A percentile compares a stretch with the other conserved stretches of the same genome.
phyloP scores from a whole-genome alignment of 164 flowering plant species.

The Umbellularia californica region DNA sequence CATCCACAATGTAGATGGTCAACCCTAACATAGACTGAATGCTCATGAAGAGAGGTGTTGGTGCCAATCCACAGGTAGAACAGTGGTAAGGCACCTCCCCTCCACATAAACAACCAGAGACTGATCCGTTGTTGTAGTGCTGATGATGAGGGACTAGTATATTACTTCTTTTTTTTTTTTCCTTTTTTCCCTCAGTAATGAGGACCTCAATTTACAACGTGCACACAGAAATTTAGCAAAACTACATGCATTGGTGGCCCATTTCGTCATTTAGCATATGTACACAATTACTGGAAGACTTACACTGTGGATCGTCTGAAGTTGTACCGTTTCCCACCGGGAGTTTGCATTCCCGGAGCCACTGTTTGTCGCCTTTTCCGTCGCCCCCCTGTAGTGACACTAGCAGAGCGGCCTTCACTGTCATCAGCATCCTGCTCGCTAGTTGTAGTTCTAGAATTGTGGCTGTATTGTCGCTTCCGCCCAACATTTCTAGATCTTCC shows the following conservation, averaged over 20 bases:
- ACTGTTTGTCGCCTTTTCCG: slow-evolving; percentile 63
- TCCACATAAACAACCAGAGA: too few relatives aligned
- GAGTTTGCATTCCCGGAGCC: slow-evolving; percentile 36
- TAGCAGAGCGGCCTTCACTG: slow-evolving; percentile 62
- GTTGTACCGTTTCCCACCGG: slow-evolving; percentile 67
- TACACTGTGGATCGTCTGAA: slow-evolving; percentile 67
- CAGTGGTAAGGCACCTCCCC: too few relatives aligned
- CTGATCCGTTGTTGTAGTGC: too few relatives aligned
- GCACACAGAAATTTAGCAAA: too few relatives aligned
- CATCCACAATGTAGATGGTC: too few relatives aligned
- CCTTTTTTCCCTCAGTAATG: too few relatives aligned
- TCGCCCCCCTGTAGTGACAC: slow-evolving; percentile 50
- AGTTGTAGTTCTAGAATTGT: slow-evolving; percentile 34
- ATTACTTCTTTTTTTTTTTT: too few relatives aligned
- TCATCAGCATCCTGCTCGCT: slow-evolving; percentile 41
- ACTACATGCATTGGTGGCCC: too few relatives aligned
- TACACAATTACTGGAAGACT: slow-evolving; percentile 16
- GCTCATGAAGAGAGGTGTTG: too few relatives aligned
- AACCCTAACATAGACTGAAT: too few relatives aligned
- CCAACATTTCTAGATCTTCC: slow-evolving; percentile 18
- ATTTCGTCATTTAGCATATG: neutral
- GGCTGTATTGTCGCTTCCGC: slow-evolving; percentile 44
- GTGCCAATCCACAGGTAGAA: too few relatives aligned
- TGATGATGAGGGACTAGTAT: neutral
- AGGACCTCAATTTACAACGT: too few relatives aligned